These are phyloP conservation scores for Melocanna baccifera DNA, from an alignment of 176 grass and related monocot species.

Conservation along the genomic window DNA sequence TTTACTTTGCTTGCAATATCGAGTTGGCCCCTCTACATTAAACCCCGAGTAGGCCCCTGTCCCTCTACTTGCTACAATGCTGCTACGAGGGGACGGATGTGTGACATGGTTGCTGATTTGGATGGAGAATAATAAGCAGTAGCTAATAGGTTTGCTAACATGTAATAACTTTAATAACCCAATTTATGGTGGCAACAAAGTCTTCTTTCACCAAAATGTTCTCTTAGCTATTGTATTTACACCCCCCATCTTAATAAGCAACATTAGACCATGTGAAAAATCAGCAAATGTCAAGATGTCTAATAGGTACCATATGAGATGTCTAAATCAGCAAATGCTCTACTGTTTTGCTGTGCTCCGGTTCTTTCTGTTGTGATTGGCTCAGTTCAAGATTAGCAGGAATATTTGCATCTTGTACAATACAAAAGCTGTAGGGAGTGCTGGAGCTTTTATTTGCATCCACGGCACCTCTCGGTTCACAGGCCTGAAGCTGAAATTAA, in stretches of 20 bases:
- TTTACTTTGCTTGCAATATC: not conserved
- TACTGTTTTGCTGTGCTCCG: not conserved
- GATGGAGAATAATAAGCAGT: not conserved
- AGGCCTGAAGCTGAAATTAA: slow-evolving; percentile 40
- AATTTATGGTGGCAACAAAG: slow-evolving; percentile 6
- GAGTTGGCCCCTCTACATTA: not conserved
- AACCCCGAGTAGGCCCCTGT: not conserved
- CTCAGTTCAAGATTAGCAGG: slow-evolving; percentile 29
- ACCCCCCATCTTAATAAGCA: not conserved
- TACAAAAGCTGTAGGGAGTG: slow-evolving; percentile 43
- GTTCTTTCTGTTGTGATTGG: slow-evolving; percentile 24
- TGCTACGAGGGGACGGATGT: not conserved
- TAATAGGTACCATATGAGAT: no score
- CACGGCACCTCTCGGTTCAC: slow-evolving; percentile 11
- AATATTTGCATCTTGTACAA: slow-evolving; percentile 32
- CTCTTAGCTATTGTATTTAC: slow-evolving; percentile 7
- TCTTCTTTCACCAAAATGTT: not conserved
- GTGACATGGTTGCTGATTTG: slow-evolving; percentile 13
- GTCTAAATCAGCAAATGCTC: no score
- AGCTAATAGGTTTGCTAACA: slow-evolving; percentile 22
- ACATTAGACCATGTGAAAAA: not conserved
- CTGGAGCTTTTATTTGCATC: slow-evolving; percentile 24
- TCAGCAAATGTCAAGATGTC: no score
- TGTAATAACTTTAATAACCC: slow-evolving; percentile 19
- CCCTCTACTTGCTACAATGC: not conserved